These are phyloP conservation scores for Pneumocystis oryctolagi DNA, from an alignment of 1,139 yeast genomes.

Conservation along the genomic window DNA sequence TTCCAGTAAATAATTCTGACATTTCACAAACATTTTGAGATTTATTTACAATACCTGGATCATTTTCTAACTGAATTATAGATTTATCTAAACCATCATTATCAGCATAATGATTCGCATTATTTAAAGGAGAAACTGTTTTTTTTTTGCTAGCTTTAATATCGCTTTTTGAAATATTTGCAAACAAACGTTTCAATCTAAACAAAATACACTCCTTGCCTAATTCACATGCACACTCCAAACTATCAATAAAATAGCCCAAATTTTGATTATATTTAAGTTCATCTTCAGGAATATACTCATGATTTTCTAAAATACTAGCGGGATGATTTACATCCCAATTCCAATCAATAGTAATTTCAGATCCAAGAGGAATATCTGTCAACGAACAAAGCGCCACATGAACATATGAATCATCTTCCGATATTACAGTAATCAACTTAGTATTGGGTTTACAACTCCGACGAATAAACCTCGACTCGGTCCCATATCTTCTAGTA, in stretches of 20 bases:
- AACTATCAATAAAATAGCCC: slow-evolving; percentile 4
- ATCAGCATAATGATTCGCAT: background rate
- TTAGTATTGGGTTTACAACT: slow-evolving; percentile 64
- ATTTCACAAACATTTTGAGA: background rate
- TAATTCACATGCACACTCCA: slow-evolving; percentile 12
- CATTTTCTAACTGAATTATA: background rate
- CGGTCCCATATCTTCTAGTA: slow-evolving; percentile 65
- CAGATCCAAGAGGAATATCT: slow-evolving; percentile 45
- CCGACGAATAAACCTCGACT: slow-evolving; percentile 58
- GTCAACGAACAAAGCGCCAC: slow-evolving; percentile 47
- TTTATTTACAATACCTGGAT: slow-evolving; percentile 6
- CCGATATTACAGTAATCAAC: slow-evolving; percentile 40
- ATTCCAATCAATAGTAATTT: slow-evolving; percentile 69
- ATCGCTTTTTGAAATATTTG: slow-evolving; percentile 1
- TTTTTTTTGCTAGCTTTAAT: background rate
- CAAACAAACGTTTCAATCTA: slow-evolving; percentile 6
- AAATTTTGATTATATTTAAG: slow-evolving; percentile 4
- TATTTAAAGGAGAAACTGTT: background rate
- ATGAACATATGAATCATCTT: slow-evolving; percentile 30
- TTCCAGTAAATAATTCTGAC: background rate
- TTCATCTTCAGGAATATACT: slow-evolving; percentile 4
- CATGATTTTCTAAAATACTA: slow-evolving; percentile 26
- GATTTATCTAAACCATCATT: slow-evolving; percentile 1
- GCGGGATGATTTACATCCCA: slow-evolving; percentile 79
- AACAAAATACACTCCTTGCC: slow-evolving; percentile 10